A percentile compares a stretch with the other conserved stretches of the same genome.
These are phyloP conservation scores for Comarum palustre DNA, from an alignment of 306 rosid genomes.

Conservation along the genomic window DNA sequence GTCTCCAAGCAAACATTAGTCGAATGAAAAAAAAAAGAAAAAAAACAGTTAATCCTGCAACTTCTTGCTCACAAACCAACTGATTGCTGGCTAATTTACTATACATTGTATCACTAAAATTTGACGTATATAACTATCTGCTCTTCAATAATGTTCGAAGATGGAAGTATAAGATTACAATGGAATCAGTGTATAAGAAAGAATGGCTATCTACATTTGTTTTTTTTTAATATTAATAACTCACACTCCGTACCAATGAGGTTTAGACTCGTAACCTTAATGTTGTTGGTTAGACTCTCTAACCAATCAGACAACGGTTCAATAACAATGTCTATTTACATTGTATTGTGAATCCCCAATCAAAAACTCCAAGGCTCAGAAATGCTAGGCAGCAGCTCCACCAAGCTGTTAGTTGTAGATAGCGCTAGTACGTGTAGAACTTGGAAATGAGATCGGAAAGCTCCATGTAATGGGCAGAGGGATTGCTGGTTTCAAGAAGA, in stretches of 20 bases:
- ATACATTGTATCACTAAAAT: not conserved
- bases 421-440: not conserved
- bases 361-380: not conserved
- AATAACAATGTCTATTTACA: no score
- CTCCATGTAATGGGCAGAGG: not conserved
- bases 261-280: no score
- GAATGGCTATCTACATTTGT: not conserved
- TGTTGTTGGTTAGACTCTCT: no score
- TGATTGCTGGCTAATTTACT: not conserved
- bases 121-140: not conserved
- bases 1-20: not conserved
- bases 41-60: not conserved
- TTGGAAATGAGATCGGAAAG: constrained; percentile 3
- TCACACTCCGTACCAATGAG: no score
- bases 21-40: no score
- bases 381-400: not conserved
- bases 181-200: not conserved
- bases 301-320: no score
- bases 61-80: not conserved
- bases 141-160: not conserved
- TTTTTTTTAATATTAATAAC: no score
- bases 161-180: not conserved
- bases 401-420: not conserved
- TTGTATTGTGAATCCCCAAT: not conserved
- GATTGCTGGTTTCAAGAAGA: not conserved